A percentile compares a stretch with the other conserved stretches of the same genome.
Evolutionary conservation across 495 filamentous ascomycete species (phyloP).

Genomic region (Xylaria intraflava): DNA sequence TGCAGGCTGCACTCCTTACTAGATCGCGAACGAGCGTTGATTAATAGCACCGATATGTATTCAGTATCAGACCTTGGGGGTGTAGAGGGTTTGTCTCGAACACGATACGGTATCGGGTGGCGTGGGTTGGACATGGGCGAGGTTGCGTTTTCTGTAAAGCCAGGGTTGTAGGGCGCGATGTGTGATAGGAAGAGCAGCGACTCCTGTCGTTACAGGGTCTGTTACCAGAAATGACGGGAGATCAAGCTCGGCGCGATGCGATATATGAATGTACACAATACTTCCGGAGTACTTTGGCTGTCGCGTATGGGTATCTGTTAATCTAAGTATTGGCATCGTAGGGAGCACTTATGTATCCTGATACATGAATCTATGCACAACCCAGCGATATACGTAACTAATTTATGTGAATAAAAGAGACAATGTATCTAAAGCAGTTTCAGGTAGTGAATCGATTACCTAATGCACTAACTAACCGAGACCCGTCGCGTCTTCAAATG

Average conservation of each 20-base stretch:
- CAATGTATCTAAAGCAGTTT: no score
- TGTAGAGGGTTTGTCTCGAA: no score
- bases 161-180: neutral
- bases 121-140: neutral
- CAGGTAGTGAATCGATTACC: neutral
- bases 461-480: neutral
- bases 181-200: neutral
- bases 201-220: no score
- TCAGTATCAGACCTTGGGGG: no score
- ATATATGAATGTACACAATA: no score
- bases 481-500: neutral
- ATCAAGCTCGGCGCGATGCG: no score
- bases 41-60: neutral
- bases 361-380: neutral
- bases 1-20: slow-evolving; percentile 9
- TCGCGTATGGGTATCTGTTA: neutral
- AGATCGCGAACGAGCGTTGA: neutral
- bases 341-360: neutral
- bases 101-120: no score
- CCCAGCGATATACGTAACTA: no score
- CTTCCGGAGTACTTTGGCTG: no score
- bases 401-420: neutral
- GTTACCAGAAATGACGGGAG: no score
- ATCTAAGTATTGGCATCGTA: neutral
- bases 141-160: no score